phyloP scores from a whole-genome alignment of 768 basidiomycete species.

The Tulasnella sp. region DNA sequence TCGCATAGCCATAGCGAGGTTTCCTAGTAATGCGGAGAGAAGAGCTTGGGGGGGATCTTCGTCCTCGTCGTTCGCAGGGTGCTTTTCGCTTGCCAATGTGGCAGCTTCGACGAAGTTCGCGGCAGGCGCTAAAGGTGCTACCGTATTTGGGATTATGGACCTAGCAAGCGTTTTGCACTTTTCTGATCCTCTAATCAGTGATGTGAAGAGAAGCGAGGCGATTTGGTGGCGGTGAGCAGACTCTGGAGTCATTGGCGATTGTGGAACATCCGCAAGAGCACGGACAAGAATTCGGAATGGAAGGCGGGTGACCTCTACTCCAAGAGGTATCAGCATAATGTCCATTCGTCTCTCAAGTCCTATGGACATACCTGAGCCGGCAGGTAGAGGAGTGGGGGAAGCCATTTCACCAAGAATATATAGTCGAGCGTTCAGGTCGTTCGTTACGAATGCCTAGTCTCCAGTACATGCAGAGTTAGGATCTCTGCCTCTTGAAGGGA shows the following conservation, averaged over 20 bases:
- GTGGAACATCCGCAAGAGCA: slow-evolving; percentile 59
- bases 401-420: slow-evolving; percentile 62
- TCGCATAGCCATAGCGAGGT: slow-evolving; percentile 80
- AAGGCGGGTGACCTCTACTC: slow-evolving; percentile 32
- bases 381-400: slow-evolving; percentile 14
- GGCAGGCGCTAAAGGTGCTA: slow-evolving; percentile 55
- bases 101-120: slow-evolving; percentile 36
- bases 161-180: slow-evolving; percentile 42
- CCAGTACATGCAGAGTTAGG: background rate
- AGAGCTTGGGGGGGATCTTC: slow-evolving; percentile 55
- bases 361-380: slow-evolving; percentile 42
- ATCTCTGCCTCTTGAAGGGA: background rate
- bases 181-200: slow-evolving; percentile 60
- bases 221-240: slow-evolving; percentile 64
- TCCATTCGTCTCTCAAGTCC: too few relatives aligned
- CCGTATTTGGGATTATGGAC: slow-evolving; percentile 43
- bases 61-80: slow-evolving; percentile 38
- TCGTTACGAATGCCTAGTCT: slow-evolving; percentile 59
- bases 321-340: background rate
- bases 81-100: slow-evolving; percentile 49
- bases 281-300: slow-evolving; percentile 58
- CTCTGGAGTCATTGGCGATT: slow-evolving; percentile 53
- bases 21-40: slow-evolving; percentile 82
- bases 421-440: slow-evolving; percentile 24
- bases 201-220: slow-evolving; percentile 72